A percentile compares a stretch with the other conserved stretches of the same genome.
Conservation (phyloP, 2,329 filamentous ascomycete species). For the Mycosphaerella arachidis region DNA sequence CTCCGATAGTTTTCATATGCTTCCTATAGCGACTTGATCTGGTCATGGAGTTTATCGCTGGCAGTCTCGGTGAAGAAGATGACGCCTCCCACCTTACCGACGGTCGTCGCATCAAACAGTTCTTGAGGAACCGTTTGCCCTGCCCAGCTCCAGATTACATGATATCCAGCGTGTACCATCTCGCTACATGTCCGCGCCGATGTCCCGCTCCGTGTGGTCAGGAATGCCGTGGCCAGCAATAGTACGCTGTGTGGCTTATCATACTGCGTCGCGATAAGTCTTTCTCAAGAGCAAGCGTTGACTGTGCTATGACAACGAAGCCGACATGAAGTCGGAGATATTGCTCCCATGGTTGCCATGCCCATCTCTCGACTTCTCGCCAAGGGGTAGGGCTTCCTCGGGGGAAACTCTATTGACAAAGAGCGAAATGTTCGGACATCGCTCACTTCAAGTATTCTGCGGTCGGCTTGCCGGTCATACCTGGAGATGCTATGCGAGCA, state of each 20-base stretch:
- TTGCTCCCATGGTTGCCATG: too few species aligned
- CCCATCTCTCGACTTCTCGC: neutral
- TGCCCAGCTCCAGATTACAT: slow-evolving; percentile 17
- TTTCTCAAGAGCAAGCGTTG: too few species aligned
- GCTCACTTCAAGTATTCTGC: neutral
- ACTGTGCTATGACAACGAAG: too few species aligned
- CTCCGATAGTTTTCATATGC: slow-evolving; percentile 9
- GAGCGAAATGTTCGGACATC: neutral
- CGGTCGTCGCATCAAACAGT: slow-evolving; percentile 6
- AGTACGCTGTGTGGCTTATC: neutral
- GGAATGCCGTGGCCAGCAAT: neutral
- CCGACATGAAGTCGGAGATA: too few species aligned
- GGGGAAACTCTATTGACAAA: neutral
- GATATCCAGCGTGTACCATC: slow-evolving; percentile 8
- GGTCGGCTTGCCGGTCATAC: neutral
- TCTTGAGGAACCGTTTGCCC: slow-evolving; percentile 9
- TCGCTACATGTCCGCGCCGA: neutral
- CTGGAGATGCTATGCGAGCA: neutral
- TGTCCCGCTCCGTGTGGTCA: neutral
- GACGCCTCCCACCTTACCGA: slow-evolving; percentile 16
- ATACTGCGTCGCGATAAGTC: neutral
- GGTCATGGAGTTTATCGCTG: slow-evolving; percentile 5
- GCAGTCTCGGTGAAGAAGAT: slow-evolving; percentile 20
- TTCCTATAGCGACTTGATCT: slow-evolving; percentile 11
- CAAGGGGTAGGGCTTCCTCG: neutral